These are phyloP conservation scores for Apophysomyces ossiformis DNA, from an alignment of 371 early-diverging fungal genomes.

Conservation along the genomic window DNA sequence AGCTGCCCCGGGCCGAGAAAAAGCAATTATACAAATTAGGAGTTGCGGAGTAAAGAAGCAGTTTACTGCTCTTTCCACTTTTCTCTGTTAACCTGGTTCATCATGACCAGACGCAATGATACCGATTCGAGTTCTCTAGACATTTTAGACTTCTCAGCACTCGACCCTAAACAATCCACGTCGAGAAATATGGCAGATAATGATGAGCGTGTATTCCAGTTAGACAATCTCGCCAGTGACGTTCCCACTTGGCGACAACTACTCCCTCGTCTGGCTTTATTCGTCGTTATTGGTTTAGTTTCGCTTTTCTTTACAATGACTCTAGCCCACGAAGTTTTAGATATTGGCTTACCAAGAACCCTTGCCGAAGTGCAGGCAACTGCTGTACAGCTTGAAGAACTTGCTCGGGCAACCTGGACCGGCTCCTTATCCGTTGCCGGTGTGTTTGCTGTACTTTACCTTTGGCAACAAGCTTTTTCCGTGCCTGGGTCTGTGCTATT, in stretches of 20 bases:
- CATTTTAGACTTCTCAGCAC: conserved; percentile 4
- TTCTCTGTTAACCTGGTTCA: not conserved
- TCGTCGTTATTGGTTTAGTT: conserved; percentile 36
- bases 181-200: conserved; percentile 10
- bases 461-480: conserved; percentile 59
- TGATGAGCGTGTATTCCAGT: conserved; percentile 34
- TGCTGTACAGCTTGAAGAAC: conserved; percentile 40
- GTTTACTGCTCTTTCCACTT: not conserved
- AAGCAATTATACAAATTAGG: not conserved
- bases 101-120: conserved; percentile 4
- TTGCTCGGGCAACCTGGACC: conserved; percentile 36
- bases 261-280: conserved; percentile 36
- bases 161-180: conserved; percentile 6
- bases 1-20: conserved; percentile 1
- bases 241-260: conserved; percentile 32
- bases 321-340: conserved; percentile 40
- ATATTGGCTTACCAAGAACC: conserved; percentile 46
- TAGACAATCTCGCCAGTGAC: conserved; percentile 1
- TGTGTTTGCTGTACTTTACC: conserved; percentile 49
- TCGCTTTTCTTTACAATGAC: conserved; percentile 42
- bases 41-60: not conserved
- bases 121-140: conserved; percentile 4
- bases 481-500: conserved; percentile 54
- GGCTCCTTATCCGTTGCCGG: conserved; percentile 39
- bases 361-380: conserved; percentile 42